Conservation (phyloP, 2,329 filamentous ascomycete genomes). For the Hymenoscyphus repandus region DNA sequence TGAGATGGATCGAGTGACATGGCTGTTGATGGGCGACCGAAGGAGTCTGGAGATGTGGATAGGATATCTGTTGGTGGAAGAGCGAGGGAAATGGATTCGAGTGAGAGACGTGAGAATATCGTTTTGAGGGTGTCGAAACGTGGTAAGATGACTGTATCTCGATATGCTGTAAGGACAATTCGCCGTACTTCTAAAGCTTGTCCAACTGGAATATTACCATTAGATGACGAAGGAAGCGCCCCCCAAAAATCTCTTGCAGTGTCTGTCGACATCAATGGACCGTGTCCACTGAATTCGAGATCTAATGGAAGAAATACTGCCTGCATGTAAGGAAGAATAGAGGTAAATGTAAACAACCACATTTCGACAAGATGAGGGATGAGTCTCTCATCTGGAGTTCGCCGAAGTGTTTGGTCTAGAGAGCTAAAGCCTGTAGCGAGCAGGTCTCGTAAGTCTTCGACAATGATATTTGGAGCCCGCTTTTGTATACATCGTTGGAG, state of each 20-base stretch:
- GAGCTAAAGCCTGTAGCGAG: conserved; percentile 78
- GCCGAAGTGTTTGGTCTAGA: conserved; percentile 75
- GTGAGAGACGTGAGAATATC: conserved; percentile 82
- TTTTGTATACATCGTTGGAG: conserved; percentile 73
- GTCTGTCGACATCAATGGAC: conserved; percentile 69
- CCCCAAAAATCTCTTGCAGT: conserved; percentile 91
- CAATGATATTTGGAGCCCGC: conserved; percentile 61
- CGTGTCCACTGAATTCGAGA: conserved; percentile 83
- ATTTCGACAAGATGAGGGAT: conserved; percentile 87
- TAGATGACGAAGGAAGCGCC: conserved; percentile 48
- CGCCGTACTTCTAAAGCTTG: conserved; percentile 77
- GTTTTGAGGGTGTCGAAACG: conserved; percentile 84
- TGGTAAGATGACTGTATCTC: conserved; percentile 82
- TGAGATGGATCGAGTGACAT: conserved; percentile 68
- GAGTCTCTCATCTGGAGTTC: conserved; percentile 78
- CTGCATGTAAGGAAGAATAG: conserved; percentile 87
- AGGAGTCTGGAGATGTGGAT: conserved; percentile 46
- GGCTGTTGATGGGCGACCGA: conserved; percentile 63
- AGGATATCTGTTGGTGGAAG: conserved; percentile 39
- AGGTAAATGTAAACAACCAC: conserved; percentile 90
- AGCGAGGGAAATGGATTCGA: conserved; percentile 59
- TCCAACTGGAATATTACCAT: conserved; percentile 39
- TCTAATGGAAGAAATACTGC: conserved; percentile 92
- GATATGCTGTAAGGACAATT: conserved; percentile 80
- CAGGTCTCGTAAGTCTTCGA: conserved; percentile 73